Conservation (phyloP, 345 rosid genomes). For the Eucalyptus cladocalyx region DNA sequence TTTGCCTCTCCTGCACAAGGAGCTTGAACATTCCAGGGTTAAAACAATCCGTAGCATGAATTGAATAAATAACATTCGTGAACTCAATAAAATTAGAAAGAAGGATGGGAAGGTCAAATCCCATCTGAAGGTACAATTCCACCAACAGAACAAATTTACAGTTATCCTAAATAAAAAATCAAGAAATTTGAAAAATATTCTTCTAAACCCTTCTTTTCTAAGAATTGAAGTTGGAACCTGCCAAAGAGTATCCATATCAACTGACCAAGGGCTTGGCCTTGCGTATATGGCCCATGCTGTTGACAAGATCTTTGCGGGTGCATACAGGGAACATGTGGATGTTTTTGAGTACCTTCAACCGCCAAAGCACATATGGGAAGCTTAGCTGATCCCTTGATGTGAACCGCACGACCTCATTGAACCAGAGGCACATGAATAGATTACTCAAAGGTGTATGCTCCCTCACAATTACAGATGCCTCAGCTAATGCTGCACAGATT, state of each 20-base stretch:
- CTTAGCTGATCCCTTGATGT: conserved; percentile 94
- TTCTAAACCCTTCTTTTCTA: not conserved
- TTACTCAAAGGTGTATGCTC: conserved; percentile 66
- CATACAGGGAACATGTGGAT: conserved; percentile 85
- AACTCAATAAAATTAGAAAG: not conserved
- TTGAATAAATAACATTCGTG: not conserved
- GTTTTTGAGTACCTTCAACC: conserved; percentile 55
- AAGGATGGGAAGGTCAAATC: not conserved
- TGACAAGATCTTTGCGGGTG: conserved; percentile 86
- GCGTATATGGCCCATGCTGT: conserved; percentile 78
- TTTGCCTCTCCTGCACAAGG: not conserved
- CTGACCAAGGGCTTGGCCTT: conserved; percentile 66
- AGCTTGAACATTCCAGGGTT: not conserved
- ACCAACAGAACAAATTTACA: not conserved
- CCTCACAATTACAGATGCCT: conserved; percentile 89
- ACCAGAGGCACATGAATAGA: conserved; percentile 95
- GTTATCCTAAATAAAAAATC: not conserved
- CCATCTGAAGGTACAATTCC: not conserved
- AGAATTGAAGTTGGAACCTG: not conserved
- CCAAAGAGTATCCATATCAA: not conserved
- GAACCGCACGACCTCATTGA: conserved; percentile 86
- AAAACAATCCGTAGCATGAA: not conserved
- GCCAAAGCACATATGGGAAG: conserved; percentile 88
- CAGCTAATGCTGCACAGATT: conserved; percentile 56
- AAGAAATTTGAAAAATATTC: not conserved